Evolutionary conservation across 768 basidiomycete genomes (phyloP).

Genomic region (Thelephora ganbajun): DNA sequence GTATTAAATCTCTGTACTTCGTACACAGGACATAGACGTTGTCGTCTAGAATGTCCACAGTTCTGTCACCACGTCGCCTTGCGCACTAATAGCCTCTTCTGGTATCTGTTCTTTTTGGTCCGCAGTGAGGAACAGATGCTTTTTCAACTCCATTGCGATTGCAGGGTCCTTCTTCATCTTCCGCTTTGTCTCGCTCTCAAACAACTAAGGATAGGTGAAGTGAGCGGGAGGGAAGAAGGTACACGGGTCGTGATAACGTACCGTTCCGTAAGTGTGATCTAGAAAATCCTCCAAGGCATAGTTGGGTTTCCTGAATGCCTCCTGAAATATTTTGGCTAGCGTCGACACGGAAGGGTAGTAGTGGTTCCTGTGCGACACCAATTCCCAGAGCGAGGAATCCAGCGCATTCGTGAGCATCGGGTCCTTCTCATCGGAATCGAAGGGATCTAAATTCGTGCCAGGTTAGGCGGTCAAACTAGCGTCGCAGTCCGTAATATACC

Average conservation of each 20-base stretch:
- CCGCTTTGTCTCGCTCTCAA: slow-evolving; percentile 70
- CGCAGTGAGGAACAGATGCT: slow-evolving; percentile 16
- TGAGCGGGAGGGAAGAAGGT: neutral
- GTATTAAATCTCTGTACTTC: neutral
- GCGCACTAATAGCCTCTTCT: slow-evolving; percentile 2
- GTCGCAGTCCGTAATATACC: slow-evolving; percentile 15
- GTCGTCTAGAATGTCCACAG: slow-evolving; percentile 30
- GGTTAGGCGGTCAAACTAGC: neutral
- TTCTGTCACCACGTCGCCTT: slow-evolving; percentile 27
- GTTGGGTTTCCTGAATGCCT: slow-evolving; percentile 87
- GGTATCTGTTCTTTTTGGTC: slow-evolving; percentile 6
- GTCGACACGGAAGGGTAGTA: slow-evolving; percentile 85
- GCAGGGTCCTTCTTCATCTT: slow-evolving; percentile 72
- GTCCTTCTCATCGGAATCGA: slow-evolving; percentile 47
- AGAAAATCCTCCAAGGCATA: slow-evolving; percentile 93
- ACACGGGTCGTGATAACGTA: slow-evolving; percentile 21
- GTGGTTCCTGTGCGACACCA: slow-evolving; percentile 63
- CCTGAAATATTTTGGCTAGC: slow-evolving; percentile 70
- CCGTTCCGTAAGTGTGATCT: slow-evolving; percentile 84
- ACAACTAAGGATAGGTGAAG: slow-evolving; percentile 37
- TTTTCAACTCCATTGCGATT: slow-evolving; percentile 18
- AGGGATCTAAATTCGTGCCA: slow-evolving; percentile 43
- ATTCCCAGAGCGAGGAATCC: slow-evolving; percentile 87
- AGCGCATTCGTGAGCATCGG: slow-evolving; percentile 71
- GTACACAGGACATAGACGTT: neutral